Evolutionary conservation across 441 rosid genomes (phyloP), one percentile per base, ranked within the genome.

Genomic region (Sinapis alba): DNA sequence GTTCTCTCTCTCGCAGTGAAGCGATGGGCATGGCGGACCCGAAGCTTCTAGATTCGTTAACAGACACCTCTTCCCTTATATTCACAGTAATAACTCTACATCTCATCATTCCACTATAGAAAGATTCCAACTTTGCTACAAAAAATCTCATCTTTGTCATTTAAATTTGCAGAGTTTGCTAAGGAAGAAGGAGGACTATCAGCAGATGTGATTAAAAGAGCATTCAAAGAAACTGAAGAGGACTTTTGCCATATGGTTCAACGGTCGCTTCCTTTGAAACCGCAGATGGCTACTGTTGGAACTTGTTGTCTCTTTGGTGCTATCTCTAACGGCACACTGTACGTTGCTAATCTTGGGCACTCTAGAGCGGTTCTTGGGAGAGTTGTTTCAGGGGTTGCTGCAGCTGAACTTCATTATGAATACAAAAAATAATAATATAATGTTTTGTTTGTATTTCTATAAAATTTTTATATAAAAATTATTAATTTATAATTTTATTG

Each of bases 11-110:
- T n/a, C n/a, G n/a, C n/a, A n/a, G n/a, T n/a, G n/a, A n/a, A n/a
- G n/a, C 70, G 98, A 94, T 59, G 98, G 97, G 1, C 98, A 94
- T 32, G 98, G 98, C 2, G 98, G 98, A 0, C 97, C 97, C 5
- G 97, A 94, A 74, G 97, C 98, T 74, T 88, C 97, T 12, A 68
- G 97, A 77, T 94, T 94, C 75, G 93, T 94, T 76, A 89, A 87
- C 69, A 83, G 83, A 65, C 92, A 90, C 69, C 87, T 94, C 62
- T 89, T 94, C 67, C 88, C 98, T 67, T 86, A 72, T 76, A 76
- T 94, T 43, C 90, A 89, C 58, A 86, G 97, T 94, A 51, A 51
- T 51, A 28, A 50, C 23, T 50, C 21, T 47, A n/a, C n/a, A n/a
- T 18, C 23, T 53, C 18, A 65, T 57, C 47, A 20, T 73, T 57